A percentile compares a stretch with the other conserved stretches of the same genome.
These are phyloP conservation scores for Penicillium macrosclerotiorum DNA, from an alignment of 495 filamentous ascomycete genomes.

Conservation along the genomic window DNA sequence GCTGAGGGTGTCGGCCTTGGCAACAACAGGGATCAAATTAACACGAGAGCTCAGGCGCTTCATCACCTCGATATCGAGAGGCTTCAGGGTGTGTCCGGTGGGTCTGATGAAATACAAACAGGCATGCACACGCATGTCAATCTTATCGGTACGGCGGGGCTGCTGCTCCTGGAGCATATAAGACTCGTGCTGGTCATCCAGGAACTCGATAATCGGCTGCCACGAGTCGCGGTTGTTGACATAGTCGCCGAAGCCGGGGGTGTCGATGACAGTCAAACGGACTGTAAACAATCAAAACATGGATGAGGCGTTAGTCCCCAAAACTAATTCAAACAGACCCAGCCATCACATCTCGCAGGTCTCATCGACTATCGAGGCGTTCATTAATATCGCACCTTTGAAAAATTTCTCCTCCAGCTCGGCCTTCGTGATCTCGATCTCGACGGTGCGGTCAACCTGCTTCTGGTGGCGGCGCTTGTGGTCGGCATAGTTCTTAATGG, in stretches of 20 bases:
- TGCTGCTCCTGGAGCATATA: conserved; percentile 99
- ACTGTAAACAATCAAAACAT: conserved; percentile 54
- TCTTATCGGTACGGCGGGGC: conserved; percentile 95
- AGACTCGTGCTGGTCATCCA: conserved; percentile 99
- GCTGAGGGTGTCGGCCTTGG: conserved; percentile 97
- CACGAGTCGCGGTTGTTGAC: conserved; percentile 99
- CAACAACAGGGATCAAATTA: conserved; percentile 96
- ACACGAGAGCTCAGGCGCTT: conserved; percentile 96
- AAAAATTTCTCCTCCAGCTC: conserved; percentile 99
- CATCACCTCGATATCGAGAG: conserved; percentile 99
- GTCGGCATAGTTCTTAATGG: conserved; percentile 99
- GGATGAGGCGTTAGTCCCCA: conserved; percentile 18
- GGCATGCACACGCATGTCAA: conserved; percentile 96
- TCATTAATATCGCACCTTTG: conserved; percentile 68
- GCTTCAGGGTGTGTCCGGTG: conserved; percentile 97
- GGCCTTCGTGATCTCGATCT: conserved; percentile 99
- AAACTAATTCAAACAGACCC: too few species aligned
- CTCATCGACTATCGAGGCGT: background rate
- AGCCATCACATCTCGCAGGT: too few species aligned
- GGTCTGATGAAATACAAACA: conserved; percentile 99
- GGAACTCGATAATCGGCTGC: conserved; percentile 99
- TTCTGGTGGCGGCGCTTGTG: conserved; percentile 98
- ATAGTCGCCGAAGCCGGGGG: conserved; percentile 98
- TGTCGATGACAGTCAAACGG: conserved; percentile 97
- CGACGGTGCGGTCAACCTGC: conserved; percentile 98